Evolutionary conservation across 768 basidiomycete species (phyloP).

Genomic region (Calocybe indica): DNA sequence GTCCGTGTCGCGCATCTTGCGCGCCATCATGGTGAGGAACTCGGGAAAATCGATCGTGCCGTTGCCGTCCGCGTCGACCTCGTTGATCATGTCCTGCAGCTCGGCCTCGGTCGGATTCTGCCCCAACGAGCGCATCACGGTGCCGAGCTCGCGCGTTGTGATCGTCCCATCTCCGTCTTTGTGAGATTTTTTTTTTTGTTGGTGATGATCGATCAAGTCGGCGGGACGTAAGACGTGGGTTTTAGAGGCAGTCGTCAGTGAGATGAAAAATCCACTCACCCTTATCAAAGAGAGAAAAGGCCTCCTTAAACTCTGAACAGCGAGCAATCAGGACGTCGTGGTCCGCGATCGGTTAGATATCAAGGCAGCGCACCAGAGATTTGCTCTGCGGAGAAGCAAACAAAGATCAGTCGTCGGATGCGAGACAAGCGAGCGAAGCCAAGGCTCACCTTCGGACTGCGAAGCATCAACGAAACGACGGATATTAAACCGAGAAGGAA

Average conservation of each 20-base stretch:
- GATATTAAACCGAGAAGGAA: too few species aligned
- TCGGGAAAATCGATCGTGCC: constrained; percentile 43
- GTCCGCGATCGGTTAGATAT: not conserved
- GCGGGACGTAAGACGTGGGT: not conserved
- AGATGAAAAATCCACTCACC: constrained; percentile 12
- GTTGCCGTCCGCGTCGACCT: constrained; percentile 38
- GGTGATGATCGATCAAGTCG: not conserved
- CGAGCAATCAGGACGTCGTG: not conserved
- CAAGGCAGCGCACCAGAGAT: not conserved
- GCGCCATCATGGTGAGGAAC: constrained; percentile 41
- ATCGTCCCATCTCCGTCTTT: constrained; percentile 47
- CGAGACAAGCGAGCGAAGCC: too few species aligned
- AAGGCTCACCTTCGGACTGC: too few species aligned
- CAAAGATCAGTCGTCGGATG: not conserved
- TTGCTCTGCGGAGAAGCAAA: not conserved
- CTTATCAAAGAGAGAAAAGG: constrained; percentile 19
- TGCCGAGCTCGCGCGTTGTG: constrained; percentile 41
- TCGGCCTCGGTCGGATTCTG: constrained; percentile 44
- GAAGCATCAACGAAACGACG: too few species aligned
- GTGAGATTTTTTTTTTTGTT: constrained; percentile 19
- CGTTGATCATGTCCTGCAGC: constrained; percentile 44
- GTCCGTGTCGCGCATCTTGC: constrained; percentile 31
- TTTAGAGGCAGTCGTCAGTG: too few species aligned
- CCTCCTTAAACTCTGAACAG: constrained; percentile 15
- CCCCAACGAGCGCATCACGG: constrained; percentile 44